Evolutionary conservation across 805 yeast genomes (phyloP), one percentile per base, ranked within the genome.

Genomic region (Debaryomyces castellii): DNA sequence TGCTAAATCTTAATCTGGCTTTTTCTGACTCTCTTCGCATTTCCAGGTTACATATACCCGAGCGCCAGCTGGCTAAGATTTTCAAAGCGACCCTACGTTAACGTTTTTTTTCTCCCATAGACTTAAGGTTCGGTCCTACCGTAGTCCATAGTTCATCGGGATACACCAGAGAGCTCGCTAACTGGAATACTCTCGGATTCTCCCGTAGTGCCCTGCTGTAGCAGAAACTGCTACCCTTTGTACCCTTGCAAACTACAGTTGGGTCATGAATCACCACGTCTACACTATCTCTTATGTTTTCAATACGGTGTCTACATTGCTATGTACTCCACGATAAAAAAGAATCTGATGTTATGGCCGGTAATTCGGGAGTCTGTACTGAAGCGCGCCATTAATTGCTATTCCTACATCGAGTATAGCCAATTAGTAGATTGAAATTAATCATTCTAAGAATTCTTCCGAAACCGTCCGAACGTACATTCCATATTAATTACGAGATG

Each of bases 391-490:
- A 35, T 35, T 35, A 20, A 20, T 35, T 35, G 38, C 24, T 20
- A 30, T 30, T 30, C 34, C 34, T 7, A 21, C 22, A 21, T 35
- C 14, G 24, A 18, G 14, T 35, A 35, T 11, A 35, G 38, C 38
- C 38, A 35, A 35, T 35, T 18, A 35, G 4, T 18, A 35, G n/a
- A 20, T 20, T 21, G 22, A 35, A 35, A 35, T 35, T 35, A 35
- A 18, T 35, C 38, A 37, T 37, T 12, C 10, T 23, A 16, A 37
- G 23, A 22, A 23, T 37, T 37, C 28, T 21, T 37, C 46, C 46
- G 43, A 43, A 24, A 33, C 42, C 25, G 38, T 30, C 46, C 46
- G 46, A 24, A 28, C 23, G n/a, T 18, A 27, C 23, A 20, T 17
- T 18, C 23, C 27, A 39, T 39, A 39, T 39, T 39, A 39, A 39